Base-by-base conservation (phyloP, 164 flowering plant genomes). In the Piper longum region DNA sequence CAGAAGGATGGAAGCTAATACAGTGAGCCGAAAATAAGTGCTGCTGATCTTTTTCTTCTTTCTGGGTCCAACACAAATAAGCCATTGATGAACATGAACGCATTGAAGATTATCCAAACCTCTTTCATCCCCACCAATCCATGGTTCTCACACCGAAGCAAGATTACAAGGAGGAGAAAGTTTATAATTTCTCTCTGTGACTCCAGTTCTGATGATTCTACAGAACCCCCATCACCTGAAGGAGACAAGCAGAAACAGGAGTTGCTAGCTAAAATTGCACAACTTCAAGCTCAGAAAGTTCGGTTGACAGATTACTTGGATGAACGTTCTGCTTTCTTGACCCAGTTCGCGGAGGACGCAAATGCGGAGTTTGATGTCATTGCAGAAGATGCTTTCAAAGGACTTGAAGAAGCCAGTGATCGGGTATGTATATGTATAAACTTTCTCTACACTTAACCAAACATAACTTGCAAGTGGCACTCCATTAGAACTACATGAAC, bases 281-380 rank as follows among this genome's bases (percentile, higher is more conserved):
- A 77, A 88, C 85, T 93, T 69, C 85, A 88, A 71, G 52, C 98
- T 7, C 83, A 85, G 68, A 93, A 93, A 67, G 82, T 85, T 65
- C 83, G 96, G 16, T 85, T 93, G 57, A 83, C 95, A 0, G 88
- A 81, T 57, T 89, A 73, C 69, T 73, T 93, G 56, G 97, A 89
- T 45, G 97, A 93, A 64, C 69, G 82, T 8, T 81, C 95, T 2
- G 84, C 72, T 54, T 84, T 86, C 64, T 75, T 88, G 14, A 82
- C 90, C 41, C 74, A 88, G 71, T 88, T 86, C 57, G 91, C 84
- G 0, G 95, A 93, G 71, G 90, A 88, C 26, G 96, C 96, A 73
- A 83, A 76, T 62, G 77, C 83, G 16, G 96, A 88, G 75, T 79
- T 93, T 26, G 89, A 89, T 65, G 80, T 76, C 60, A 77, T 88